Conservation (phyloP, 2,329 filamentous ascomycete genomes). For the Trichoderma oligosporum region DNA sequence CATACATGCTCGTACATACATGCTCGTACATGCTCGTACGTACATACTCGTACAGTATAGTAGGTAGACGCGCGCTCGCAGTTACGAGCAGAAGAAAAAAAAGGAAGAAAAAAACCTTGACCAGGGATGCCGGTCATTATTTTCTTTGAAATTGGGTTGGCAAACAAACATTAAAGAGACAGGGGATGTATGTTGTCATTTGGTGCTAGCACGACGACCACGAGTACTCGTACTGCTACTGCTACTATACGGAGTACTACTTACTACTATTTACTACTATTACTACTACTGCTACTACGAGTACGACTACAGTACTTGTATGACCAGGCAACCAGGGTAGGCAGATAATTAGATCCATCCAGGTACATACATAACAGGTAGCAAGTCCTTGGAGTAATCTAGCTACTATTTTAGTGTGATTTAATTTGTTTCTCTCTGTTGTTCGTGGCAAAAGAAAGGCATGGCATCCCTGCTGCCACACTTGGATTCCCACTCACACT, state of each 20-base stretch:
- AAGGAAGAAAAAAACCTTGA: no score
- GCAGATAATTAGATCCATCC: no score
- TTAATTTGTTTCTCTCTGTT: neutral
- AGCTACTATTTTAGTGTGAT: neutral
- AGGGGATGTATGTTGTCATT: conserved; percentile 6
- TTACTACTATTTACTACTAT: no score
- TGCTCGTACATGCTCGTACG: no score
- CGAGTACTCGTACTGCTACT: no score
- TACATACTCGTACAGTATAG: neutral
- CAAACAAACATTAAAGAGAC: neutral
- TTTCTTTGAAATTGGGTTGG: neutral
- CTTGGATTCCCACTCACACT: neutral
- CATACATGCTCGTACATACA: no score
- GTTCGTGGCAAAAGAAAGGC: neutral
- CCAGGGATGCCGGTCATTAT: neutral
- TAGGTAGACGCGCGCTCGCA: neutral
- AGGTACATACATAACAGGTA: no score
- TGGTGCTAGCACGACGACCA: conserved; percentile 2
- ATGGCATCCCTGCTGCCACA: conserved; percentile 15
- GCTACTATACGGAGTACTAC: no score
- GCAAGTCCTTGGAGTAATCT: no score
- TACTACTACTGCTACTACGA: no score
- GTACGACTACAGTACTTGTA: no score
- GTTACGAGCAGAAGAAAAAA: neutral
- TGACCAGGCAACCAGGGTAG: no score